Conservation (phyloP, 768 basidiomycete species). For the Goffeauzyma gilvescens region DNA sequence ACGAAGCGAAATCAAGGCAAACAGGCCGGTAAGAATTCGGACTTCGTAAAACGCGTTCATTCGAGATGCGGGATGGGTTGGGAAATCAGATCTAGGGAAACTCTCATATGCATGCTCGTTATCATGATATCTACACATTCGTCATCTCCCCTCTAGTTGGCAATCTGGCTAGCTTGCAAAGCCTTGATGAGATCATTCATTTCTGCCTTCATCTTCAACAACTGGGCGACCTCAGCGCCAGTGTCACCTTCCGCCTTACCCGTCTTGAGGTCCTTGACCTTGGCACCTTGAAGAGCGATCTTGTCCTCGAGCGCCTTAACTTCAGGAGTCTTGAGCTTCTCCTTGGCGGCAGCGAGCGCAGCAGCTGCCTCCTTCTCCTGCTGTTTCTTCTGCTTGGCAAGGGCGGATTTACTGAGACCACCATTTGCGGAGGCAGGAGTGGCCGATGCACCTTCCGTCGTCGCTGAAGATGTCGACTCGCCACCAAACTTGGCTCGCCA, state of each 20-base stretch:
- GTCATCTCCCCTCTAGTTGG: too few relatives aligned
- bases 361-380: conserved; percentile 36
- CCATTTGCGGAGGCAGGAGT: conserved; percentile 23
- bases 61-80: too few relatives aligned
- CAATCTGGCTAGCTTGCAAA: conserved; percentile 8
- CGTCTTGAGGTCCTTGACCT: conserved; percentile 48
- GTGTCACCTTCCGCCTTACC: conserved; percentile 34
- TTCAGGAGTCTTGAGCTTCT: conserved; percentile 46
- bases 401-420: conserved; percentile 34
- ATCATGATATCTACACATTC: too few relatives aligned
- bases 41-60: too few relatives aligned
- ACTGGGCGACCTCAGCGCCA: conserved; percentile 24
- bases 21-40: too few relatives aligned
- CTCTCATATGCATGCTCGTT: too few relatives aligned
- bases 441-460: conserved; percentile 26
- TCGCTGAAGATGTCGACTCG: conserved; percentile 29
- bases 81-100: too few relatives aligned
- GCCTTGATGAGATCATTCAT: conserved; percentile 12
- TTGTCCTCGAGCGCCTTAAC: conserved; percentile 52
- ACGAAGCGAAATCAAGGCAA: too few relatives aligned
- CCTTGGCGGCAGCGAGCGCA: conserved; percentile 33
- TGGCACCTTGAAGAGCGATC: conserved; percentile 55
- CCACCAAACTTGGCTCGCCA: conserved; percentile 72
- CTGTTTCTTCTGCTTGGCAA: conserved; percentile 35
- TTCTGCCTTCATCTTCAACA: conserved; percentile 27